These are phyloP conservation scores for Chamaecyparis obtusa DNA, from an alignment of 75 land plant species.

Conservation along the genomic window DNA sequence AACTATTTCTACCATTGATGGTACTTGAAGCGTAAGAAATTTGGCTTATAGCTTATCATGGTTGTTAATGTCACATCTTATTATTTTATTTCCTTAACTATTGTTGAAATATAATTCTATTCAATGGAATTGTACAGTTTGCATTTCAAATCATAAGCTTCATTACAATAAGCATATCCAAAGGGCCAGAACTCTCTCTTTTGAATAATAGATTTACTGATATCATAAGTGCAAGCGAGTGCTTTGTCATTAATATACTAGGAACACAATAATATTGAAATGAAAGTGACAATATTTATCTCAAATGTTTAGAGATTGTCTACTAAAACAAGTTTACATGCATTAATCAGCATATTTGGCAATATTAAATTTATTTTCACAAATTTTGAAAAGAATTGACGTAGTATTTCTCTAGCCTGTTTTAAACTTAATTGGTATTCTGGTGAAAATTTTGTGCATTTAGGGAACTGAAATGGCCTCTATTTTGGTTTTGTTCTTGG, in stretches of 20 bases:
- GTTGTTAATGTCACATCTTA: neutral
- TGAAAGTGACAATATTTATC: neutral
- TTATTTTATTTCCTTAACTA: neutral
- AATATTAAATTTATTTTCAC: too few species aligned
- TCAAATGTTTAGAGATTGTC: too few species aligned
- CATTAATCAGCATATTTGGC: too few species aligned
- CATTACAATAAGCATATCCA: conserved; percentile 40
- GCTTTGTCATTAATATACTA: conserved; percentile 49
- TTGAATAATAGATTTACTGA: conserved; percentile 33
- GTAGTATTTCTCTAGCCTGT: too few species aligned
- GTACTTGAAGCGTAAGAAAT: conserved; percentile 34
- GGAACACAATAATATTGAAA: conserved; percentile 19
- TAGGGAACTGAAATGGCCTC: too few species aligned
- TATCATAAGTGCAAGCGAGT: conserved; percentile 33
- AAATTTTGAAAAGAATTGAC: too few species aligned
- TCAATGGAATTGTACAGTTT: conserved; percentile 24
- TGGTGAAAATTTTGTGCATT: too few species aligned
- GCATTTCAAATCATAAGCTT: conserved; percentile 47
- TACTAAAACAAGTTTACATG: too few species aligned
- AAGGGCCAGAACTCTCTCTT: conserved; percentile 38
- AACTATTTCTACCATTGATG: conserved; percentile 36
- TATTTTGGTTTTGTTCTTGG: too few species aligned
- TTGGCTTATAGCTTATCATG: neutral
- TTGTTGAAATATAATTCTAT: neutral
- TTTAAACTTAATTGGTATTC: too few species aligned